These are phyloP conservation scores for Urtica urens DNA, from an alignment of 306 rosid genomes.

Conservation along the genomic window DNA sequence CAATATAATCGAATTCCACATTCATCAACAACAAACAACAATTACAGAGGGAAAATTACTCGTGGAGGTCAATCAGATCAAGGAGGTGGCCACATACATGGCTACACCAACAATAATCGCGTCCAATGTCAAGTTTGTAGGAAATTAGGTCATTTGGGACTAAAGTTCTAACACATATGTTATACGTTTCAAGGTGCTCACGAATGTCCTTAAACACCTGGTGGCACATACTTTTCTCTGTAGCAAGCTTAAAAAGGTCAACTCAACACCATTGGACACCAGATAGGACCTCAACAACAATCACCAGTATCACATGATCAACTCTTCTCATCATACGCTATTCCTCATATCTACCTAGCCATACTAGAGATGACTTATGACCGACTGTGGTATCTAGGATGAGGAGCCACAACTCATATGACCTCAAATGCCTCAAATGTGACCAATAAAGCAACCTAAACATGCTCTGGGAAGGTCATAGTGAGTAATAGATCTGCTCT, in stretches of 20 bases:
- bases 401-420: neutral
- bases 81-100: neutral
- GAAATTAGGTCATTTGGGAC: neutral
- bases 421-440: neutral
- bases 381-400: neutral
- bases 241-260: too few relatives aligned
- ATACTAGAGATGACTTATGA: neutral
- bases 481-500: neutral
- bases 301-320: too few relatives aligned
- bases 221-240: neutral
- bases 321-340: too few relatives aligned
- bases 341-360: neutral
- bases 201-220: too few relatives aligned
- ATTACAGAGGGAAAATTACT: neutral
- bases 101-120: neutral
- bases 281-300: too few relatives aligned
- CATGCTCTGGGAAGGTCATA: neutral
- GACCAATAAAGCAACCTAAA: neutral
- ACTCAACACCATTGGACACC: too few relatives aligned
- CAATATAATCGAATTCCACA: neutral
- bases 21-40: neutral
- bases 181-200: neutral
- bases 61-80: neutral
- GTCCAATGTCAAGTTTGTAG: neutral
- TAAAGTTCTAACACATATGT: neutral